phyloP scores from a whole-genome alignment of 768 basidiomycete species.

The Phanerodontia chrysosporium region DNA sequence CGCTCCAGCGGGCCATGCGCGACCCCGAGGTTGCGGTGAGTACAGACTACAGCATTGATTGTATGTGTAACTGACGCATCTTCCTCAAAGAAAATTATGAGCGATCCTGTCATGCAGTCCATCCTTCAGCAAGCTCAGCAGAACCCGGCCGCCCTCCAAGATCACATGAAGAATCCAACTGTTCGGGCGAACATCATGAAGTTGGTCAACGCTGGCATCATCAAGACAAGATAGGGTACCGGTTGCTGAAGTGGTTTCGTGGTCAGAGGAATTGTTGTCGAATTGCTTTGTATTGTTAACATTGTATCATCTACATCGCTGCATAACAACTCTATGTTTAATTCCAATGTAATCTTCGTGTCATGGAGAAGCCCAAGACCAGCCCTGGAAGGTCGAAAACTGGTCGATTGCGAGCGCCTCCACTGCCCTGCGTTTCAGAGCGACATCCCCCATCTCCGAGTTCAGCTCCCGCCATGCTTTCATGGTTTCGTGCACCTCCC shows the following conservation, averaged over 20 bases:
- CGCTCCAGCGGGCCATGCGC: conserved; percentile 89
- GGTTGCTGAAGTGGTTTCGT: background rate
- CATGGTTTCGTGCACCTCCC: conserved; percentile 74
- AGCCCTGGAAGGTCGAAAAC: conserved; percentile 35
- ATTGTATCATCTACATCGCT: conserved; percentile 3
- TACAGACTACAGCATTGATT: no score
- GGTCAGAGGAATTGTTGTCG: background rate
- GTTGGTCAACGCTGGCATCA: conserved; percentile 89
- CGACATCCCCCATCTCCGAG: conserved; percentile 23
- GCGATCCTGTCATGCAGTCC: conserved; percentile 88
- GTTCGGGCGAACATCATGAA: conserved; percentile 83
- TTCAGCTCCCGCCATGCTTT: conserved; percentile 62
- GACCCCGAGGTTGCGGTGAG: conserved; percentile 93
- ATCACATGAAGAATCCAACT: conserved; percentile 92
- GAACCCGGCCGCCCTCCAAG: conserved; percentile 84
- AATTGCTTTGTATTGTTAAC: conserved; percentile 3
- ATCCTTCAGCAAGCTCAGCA: conserved; percentile 92
- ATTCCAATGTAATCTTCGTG: background rate
- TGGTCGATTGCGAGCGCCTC: conserved; percentile 40
- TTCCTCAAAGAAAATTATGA: conserved; percentile 65
- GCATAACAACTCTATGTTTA: background rate
- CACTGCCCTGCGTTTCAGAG: conserved; percentile 27
- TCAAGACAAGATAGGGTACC: conserved; percentile 49
- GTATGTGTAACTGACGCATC: no score
- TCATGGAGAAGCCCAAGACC: conserved; percentile 65